Percentiles rank a stretch among this genome's conserved stretches.
These are phyloP conservation scores for Fagus crenata DNA, from an alignment of 306 rosid genomes.

Conservation along the genomic window DNA sequence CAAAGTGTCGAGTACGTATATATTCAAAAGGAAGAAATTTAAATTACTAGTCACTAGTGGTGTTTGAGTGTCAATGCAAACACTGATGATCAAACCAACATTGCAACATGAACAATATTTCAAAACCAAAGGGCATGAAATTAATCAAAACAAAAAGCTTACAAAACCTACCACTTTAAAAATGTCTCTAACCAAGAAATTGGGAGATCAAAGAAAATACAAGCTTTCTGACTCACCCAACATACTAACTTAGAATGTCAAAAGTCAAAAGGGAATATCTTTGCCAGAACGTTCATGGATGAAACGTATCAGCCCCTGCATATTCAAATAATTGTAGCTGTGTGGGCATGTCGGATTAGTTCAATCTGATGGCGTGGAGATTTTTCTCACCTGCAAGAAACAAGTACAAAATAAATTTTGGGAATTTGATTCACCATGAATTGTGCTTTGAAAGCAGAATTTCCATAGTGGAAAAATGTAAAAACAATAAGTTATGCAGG, in stretches of 20 bases:
- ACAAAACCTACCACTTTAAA: neutral
- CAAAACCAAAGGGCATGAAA: neutral
- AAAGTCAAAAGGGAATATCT: neutral
- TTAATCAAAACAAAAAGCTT: neutral
- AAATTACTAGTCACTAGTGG: neutral
- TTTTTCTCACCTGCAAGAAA: constrained; percentile 13
- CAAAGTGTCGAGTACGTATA: too few relatives aligned
- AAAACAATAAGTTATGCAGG: neutral
- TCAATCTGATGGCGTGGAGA: neutral
- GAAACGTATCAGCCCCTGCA: neutral
- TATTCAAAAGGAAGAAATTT: neutral
- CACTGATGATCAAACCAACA: neutral
- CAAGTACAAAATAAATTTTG: neutral
- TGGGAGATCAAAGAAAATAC: neutral
- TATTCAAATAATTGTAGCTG: neutral
- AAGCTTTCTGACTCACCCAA: neutral
- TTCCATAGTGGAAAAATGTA: neutral
- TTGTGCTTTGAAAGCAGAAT: neutral
- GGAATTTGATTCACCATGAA: neutral
- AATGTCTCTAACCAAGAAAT: neutral
- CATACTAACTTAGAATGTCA: neutral
- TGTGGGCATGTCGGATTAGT: neutral
- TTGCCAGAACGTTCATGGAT: neutral
- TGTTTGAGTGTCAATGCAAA: neutral
- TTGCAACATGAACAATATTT: neutral